A percentile compares a stretch with the other conserved stretches of the same genome.
phyloP scores from a whole-genome alignment of 805 yeast genomes.

The Wickerhamiella vanderwaltii region DNA sequence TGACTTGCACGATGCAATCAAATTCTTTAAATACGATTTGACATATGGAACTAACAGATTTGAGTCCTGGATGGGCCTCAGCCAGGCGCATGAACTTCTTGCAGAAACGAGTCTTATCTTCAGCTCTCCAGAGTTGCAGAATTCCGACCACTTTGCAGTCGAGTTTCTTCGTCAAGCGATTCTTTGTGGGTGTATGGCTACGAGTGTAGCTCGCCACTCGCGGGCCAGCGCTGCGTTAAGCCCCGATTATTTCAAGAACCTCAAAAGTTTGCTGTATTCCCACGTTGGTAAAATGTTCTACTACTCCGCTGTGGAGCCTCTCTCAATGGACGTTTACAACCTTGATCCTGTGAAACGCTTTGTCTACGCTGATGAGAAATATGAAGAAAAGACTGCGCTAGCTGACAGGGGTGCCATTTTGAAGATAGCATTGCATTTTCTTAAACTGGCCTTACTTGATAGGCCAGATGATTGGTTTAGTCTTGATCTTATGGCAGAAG shows the following conservation, averaged over 20 bases:
- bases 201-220: slow-evolving; percentile 29
- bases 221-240: slow-evolving; percentile 9
- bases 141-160: slow-evolving; percentile 50
- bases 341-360: slow-evolving; percentile 37
- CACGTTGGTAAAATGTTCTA: slow-evolving; percentile 46
- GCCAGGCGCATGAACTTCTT: slow-evolving; percentile 61
- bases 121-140: slow-evolving; percentile 23
- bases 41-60: slow-evolving; percentile 51
- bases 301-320: slow-evolving; percentile 26
- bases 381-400: slow-evolving; percentile 14
- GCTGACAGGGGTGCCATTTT: slow-evolving; percentile 19
- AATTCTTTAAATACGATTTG: slow-evolving; percentile 54
- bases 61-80: slow-evolving; percentile 80
- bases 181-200: slow-evolving; percentile 63
- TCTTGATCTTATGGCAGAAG: slow-evolving; percentile 46
- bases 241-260: slow-evolving; percentile 24
- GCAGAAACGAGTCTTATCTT: slow-evolving; percentile 59
- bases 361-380: slow-evolving; percentile 23
- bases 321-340: slow-evolving; percentile 38
- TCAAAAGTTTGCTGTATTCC: slow-evolving; percentile 38
- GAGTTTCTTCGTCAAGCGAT: slow-evolving; percentile 55
- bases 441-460: slow-evolving; percentile 32
- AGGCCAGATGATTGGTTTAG: slow-evolving; percentile 45
- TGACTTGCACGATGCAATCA: slow-evolving; percentile 64
- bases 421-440: slow-evolving; percentile 33